Conservation (phyloP, 805 yeast species). For the Nakazawaea ambrosiae region DNA sequence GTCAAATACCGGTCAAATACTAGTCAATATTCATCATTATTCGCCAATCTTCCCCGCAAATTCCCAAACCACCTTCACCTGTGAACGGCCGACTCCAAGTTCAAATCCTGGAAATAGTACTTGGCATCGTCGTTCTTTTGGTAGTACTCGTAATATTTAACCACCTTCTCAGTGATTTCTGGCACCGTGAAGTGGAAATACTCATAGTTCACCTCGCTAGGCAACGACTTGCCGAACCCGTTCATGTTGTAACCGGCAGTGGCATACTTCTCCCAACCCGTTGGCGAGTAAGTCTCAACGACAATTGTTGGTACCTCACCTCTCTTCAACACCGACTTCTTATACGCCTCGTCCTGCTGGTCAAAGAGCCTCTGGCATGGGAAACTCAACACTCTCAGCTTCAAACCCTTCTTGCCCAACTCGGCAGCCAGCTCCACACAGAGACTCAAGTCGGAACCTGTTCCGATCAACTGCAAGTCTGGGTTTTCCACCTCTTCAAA, state of each 20-base stretch:
- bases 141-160: slow-evolving; percentile 18
- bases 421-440: slow-evolving; percentile 22
- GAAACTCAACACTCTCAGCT: slow-evolving; percentile 22
- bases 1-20: no score
- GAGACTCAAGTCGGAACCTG: slow-evolving; percentile 23
- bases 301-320: slow-evolving; percentile 23
- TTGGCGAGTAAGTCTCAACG: slow-evolving; percentile 27
- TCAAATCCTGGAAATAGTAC: slow-evolving; percentile 8
- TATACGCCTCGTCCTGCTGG: slow-evolving; percentile 21
- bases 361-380: slow-evolving; percentile 27
- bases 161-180: slow-evolving; percentile 22
- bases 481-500: slow-evolving; percentile 18
- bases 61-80: neutral
- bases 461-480: slow-evolving; percentile 20
- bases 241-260: slow-evolving; percentile 27
- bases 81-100: slow-evolving; percentile 7
- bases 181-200: slow-evolving; percentile 24
- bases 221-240: slow-evolving; percentile 27
- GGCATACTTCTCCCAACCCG: slow-evolving; percentile 31
- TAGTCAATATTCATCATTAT: no score
- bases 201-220: slow-evolving; percentile 25
- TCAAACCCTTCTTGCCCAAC: slow-evolving; percentile 20
- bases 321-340: slow-evolving; percentile 18
- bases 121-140: slow-evolving; percentile 2
- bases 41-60: no score